Evolutionary conservation across 2,329 filamentous ascomycete genomes (phyloP).

Genomic region (Magnaporthiopsis rhizophila): DNA sequence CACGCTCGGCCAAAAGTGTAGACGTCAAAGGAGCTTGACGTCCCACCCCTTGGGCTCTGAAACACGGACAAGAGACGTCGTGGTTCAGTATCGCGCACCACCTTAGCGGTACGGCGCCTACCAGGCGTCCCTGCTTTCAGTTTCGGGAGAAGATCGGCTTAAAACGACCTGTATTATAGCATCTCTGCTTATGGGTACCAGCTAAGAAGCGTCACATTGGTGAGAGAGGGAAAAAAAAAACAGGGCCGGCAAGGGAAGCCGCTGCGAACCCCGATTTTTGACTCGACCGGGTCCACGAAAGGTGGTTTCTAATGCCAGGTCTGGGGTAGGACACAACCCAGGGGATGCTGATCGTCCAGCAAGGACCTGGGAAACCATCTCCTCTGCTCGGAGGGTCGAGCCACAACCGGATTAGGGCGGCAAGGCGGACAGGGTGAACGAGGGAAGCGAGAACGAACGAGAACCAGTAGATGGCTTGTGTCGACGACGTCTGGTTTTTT

Average conservation of each 20-base stretch:
- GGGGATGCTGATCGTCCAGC: background rate
- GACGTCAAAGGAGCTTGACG: background rate
- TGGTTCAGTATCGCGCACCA: background rate
- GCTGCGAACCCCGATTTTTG: background rate
- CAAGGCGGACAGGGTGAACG: slow-evolving; percentile 12
- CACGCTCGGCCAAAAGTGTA: background rate
- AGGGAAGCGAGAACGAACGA: slow-evolving; percentile 17
- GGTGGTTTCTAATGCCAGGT: background rate
- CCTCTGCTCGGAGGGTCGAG: slow-evolving; percentile 9
- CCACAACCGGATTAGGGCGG: slow-evolving; percentile 12
- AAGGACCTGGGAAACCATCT: background rate
- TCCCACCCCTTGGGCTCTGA: background rate
- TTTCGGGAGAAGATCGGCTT: background rate
- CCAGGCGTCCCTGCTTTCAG: background rate
- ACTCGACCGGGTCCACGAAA: background rate
- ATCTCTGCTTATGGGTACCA: background rate
- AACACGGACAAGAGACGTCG: background rate
- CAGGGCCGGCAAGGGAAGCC: background rate
- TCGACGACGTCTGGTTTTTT: background rate
- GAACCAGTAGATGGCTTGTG: slow-evolving; percentile 23
- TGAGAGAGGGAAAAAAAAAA: slow-evolving; percentile 3
- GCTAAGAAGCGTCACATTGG: background rate
- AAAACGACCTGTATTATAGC: background rate
- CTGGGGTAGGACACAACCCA: background rate
- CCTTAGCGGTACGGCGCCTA: background rate